Percentiles rank a stretch among this genome's conserved stretches.
Evolutionary conservation across 352 stramenopile genomes (phyloP).

Genomic region (Thraustochytrium striatum): DNA sequence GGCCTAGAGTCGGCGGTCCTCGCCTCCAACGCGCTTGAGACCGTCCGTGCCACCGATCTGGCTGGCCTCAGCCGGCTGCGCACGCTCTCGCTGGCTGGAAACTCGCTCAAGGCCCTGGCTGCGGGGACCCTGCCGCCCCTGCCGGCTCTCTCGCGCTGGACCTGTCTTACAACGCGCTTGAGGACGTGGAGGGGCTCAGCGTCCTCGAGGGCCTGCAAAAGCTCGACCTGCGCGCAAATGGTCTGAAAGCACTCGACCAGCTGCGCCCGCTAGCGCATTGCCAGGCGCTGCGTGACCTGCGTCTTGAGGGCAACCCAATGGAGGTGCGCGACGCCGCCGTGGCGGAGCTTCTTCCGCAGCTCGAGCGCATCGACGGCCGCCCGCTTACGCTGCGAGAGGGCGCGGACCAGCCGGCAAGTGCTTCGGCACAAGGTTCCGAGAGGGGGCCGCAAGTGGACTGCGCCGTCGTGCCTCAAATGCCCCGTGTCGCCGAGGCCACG

Average conservation of each 20-base stretch:
- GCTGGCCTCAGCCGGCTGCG: conserved; percentile 2
- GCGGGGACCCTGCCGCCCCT: conserved; percentile 28
- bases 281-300: background rate
- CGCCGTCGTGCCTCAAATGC: background rate
- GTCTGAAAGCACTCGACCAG: background rate
- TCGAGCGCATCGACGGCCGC: background rate
- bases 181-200: conserved; percentile 36
- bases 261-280: conserved; percentile 4
- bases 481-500: background rate
- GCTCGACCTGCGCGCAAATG: conserved; percentile 28
- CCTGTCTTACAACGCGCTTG: conserved; percentile 37
- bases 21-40: background rate
- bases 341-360: background rate
- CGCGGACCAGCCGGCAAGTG: background rate
- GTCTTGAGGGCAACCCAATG: background rate
- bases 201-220: background rate
- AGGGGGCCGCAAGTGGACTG: no score
- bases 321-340: background rate
- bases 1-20: no score
- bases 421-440: background rate
- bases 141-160: background rate
- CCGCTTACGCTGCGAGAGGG: background rate
- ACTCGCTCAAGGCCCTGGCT: background rate
- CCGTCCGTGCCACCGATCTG: background rate
- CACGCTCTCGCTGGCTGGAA: conserved; percentile 12